Evolutionary conservation across 768 basidiomycete genomes (phyloP).

Genomic region (Grammothele lineata): DNA sequence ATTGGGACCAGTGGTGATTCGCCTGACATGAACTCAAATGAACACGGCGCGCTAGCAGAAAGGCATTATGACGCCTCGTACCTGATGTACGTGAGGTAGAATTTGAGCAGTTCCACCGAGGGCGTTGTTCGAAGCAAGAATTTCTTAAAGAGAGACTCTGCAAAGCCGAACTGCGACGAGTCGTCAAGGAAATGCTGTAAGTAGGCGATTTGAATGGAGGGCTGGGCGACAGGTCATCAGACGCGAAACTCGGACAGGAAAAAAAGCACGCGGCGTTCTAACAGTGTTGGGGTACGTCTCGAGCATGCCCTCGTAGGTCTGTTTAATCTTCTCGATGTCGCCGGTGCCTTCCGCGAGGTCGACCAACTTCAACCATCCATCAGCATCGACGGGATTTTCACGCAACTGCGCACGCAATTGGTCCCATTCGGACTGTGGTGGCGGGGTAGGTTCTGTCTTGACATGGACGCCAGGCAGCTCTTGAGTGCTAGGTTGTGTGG

Average conservation of each 20-base stretch:
- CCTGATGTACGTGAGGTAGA: constrained; percentile 92
- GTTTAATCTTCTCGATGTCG: constrained; percentile 76
- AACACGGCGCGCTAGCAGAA: constrained; percentile 10
- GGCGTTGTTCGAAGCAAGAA: constrained; percentile 77
- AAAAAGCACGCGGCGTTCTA: constrained; percentile 24
- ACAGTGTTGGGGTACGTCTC: constrained; percentile 91
- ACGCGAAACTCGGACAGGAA: constrained; percentile 16
- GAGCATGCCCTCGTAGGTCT: constrained; percentile 78
- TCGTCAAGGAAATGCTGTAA: constrained; percentile 70
- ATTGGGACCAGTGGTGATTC: constrained; percentile 60
- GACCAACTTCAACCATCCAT: constrained; percentile 74
- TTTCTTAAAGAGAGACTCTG: constrained; percentile 84
- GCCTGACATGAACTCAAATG: constrained; percentile 30
- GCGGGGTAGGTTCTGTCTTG: constrained; percentile 5
- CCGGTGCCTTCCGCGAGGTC: constrained; percentile 70
- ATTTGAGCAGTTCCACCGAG: constrained; percentile 87
- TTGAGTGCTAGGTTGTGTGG: constrained; percentile 22
- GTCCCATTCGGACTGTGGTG: constrained; percentile 64
- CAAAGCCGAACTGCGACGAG: constrained; percentile 63
- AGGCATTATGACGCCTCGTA: constrained; percentile 37
- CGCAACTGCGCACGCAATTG: constrained; percentile 53
- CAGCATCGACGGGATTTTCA: constrained; percentile 71
- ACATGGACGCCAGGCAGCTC: not conserved
- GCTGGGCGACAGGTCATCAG: constrained; percentile 38
- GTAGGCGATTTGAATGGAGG: constrained; percentile 81